Conservation (phyloP, 139 green algal genomes). For the Micromonas pusilla region DNA sequence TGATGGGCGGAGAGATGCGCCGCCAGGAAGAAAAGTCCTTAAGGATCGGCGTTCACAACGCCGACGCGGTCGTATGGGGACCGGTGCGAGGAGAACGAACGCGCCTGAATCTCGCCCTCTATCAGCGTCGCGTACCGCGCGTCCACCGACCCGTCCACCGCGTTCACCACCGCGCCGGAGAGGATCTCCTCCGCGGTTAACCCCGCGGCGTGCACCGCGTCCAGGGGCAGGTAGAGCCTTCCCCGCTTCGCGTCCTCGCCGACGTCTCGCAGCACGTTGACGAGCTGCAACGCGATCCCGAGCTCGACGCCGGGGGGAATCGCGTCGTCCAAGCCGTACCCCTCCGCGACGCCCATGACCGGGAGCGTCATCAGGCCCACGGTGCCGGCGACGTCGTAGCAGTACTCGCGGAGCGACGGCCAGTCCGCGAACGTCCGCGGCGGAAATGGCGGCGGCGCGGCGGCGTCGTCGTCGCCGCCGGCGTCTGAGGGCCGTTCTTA, state of each 20-base stretch:
- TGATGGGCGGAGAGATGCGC: too few species aligned
- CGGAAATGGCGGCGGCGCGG: background rate
- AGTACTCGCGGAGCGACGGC: background rate
- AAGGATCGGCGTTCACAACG: too few species aligned
- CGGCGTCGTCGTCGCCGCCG: too few species aligned
- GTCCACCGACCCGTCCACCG: background rate
- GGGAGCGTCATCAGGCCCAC: conserved; percentile 10
- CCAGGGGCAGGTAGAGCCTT: conserved; percentile 5
- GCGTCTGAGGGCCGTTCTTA: too few species aligned
- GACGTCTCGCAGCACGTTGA: conserved; percentile 14
- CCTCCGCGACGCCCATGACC: background rate
- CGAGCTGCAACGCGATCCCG: conserved; percentile 9
- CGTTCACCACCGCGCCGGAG: background rate
- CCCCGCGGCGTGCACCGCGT: background rate
- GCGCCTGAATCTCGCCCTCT: conserved; percentile 10
- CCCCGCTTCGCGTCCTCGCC: conserved; percentile 4
- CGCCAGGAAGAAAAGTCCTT: too few species aligned
- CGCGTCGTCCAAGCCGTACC: background rate
- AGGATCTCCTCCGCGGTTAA: background rate
- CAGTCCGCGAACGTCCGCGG: background rate
- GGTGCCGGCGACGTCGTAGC: conserved; percentile 1
- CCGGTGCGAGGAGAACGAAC: too few species aligned
- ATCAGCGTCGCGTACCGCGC: background rate
- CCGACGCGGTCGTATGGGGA: too few species aligned
- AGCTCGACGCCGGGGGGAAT: background rate